Evolutionary conservation across 163 green algal species (phyloP).

Genomic region (Scenedesmus sp.): DNA sequence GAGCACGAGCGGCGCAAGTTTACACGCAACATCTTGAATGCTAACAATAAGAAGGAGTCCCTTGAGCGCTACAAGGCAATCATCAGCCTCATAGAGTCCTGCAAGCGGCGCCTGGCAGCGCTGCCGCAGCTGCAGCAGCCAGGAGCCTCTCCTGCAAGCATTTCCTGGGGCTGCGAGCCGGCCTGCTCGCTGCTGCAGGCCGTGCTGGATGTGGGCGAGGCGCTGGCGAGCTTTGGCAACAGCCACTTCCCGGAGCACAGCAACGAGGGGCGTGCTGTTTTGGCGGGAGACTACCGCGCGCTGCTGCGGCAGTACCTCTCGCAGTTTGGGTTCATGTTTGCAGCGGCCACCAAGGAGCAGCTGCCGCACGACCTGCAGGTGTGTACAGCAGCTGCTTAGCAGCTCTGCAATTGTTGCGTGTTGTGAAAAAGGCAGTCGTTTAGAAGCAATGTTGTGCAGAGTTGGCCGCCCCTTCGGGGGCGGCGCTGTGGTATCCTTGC

Average conservation of each 20-base stretch:
- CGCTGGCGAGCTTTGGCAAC: slow-evolving; percentile 53
- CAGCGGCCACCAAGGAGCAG: slow-evolving; percentile 26
- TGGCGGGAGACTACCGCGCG: slow-evolving; percentile 45
- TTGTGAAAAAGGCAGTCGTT: neutral
- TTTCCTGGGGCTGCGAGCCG: slow-evolving; percentile 8
- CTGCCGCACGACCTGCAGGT: slow-evolving; percentile 45
- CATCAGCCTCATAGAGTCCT: slow-evolving; percentile 44
- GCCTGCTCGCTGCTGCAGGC: slow-evolving; percentile 1
- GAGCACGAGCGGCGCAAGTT: slow-evolving; percentile 25
- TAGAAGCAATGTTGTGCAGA: no score
- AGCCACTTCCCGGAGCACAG: slow-evolving; percentile 44
- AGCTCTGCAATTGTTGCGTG: neutral
- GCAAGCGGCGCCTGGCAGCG: slow-evolving; percentile 42
- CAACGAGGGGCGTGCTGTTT: slow-evolving; percentile 44
- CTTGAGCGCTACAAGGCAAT: slow-evolving; percentile 54
- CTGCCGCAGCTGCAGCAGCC: neutral
- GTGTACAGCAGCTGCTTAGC: neutral
- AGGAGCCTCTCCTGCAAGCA: neutral
- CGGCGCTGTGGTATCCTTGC: neutral
- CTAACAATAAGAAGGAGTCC: slow-evolving; percentile 21
- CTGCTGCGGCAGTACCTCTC: slow-evolving; percentile 41
- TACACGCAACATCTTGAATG: slow-evolving; percentile 25
- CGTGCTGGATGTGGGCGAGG: slow-evolving; percentile 48
- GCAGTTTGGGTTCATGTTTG: slow-evolving; percentile 41
- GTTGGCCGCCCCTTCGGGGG: no score